phyloP scores from a whole-genome alignment of 768 basidiomycete species.

The Amanita muscaria region DNA sequence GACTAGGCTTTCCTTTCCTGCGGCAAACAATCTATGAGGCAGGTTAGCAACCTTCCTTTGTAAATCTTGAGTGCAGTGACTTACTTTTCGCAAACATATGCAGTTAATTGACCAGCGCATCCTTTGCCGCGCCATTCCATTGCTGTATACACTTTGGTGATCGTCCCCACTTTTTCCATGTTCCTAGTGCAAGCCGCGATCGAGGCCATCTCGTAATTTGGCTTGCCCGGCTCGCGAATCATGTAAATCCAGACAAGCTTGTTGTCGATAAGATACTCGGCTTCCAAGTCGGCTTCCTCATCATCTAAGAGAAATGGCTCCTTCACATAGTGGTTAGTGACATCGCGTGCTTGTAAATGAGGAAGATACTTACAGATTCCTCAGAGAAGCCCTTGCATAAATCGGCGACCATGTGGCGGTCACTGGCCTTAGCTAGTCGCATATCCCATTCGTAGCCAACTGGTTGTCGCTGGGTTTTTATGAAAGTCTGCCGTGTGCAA shows the following conservation, averaged over 20 bases:
- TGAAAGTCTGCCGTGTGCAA: slow-evolving; percentile 40
- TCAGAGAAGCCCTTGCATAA: slow-evolving; percentile 50
- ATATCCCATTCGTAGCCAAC: slow-evolving; percentile 19
- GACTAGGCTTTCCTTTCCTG: slow-evolving; percentile 39
- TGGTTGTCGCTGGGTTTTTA: slow-evolving; percentile 6
- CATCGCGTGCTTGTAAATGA: neutral
- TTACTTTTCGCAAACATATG: slow-evolving; percentile 47
- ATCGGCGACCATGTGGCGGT: slow-evolving; percentile 31
- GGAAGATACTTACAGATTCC: slow-evolving; percentile 43
- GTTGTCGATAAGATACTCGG: slow-evolving; percentile 35
- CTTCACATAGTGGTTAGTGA: slow-evolving; percentile 26
- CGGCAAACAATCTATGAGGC: slow-evolving; percentile 13
- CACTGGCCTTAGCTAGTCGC: slow-evolving; percentile 33
- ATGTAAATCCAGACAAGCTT: slow-evolving; percentile 54
- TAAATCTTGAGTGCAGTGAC: slow-evolving; percentile 14
- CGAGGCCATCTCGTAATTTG: slow-evolving; percentile 40
- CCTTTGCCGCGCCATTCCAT: slow-evolving; percentile 41
- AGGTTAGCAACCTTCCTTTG: slow-evolving; percentile 8
- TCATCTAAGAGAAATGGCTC: slow-evolving; percentile 43
- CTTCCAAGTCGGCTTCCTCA: slow-evolving; percentile 40
- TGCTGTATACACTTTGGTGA: slow-evolving; percentile 67
- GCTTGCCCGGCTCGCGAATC: slow-evolving; percentile 19
- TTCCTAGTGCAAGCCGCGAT: slow-evolving; percentile 64
- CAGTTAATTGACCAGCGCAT: slow-evolving; percentile 55
- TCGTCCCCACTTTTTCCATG: slow-evolving; percentile 44